Conservation (phyloP, 1,284 basidiomycete genomes). For the Apiotrichum veenhuisii region DNA sequence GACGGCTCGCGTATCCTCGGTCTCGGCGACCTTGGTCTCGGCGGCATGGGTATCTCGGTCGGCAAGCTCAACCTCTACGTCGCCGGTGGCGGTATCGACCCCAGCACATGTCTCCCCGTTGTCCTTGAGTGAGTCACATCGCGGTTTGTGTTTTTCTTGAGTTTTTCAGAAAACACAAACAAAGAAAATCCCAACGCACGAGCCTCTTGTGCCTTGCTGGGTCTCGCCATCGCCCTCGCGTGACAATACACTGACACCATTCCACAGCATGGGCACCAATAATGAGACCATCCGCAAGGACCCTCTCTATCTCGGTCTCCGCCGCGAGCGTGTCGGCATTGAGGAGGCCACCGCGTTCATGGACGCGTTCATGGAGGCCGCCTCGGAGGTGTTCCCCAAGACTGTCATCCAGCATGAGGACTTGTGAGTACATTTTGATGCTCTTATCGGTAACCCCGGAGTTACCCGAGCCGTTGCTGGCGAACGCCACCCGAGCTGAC, state of each 20-base stretch:
- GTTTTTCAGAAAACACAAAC: no score
- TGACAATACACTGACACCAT: background rate
- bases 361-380: conserved; percentile 88
- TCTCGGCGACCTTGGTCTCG: conserved; percentile 72
- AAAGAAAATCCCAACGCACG: background rate
- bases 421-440: conserved; percentile 53
- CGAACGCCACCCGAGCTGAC: background rate
- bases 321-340: conserved; percentile 64
- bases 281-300: conserved; percentile 76
- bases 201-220: no score
- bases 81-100: conserved; percentile 77
- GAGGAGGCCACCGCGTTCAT: conserved; percentile 68
- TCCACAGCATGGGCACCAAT: conserved; percentile 70
- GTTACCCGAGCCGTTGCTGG: background rate
- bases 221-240: background rate
- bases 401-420: conserved; percentile 88
- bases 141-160: no score
- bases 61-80: conserved; percentile 91
- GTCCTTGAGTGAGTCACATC: conserved; percentile 51
- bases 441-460: background rate
- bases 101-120: conserved; percentile 79
- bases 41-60: conserved; percentile 80
- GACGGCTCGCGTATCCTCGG: conserved; percentile 93
- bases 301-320: conserved; percentile 83
- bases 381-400: conserved; percentile 69